Percentiles rank a stretch among this genome's conserved stretches.
phyloP scores from a whole-genome alignment of 176 grass and related monocot genomes.

The Avena insularis region DNA sequence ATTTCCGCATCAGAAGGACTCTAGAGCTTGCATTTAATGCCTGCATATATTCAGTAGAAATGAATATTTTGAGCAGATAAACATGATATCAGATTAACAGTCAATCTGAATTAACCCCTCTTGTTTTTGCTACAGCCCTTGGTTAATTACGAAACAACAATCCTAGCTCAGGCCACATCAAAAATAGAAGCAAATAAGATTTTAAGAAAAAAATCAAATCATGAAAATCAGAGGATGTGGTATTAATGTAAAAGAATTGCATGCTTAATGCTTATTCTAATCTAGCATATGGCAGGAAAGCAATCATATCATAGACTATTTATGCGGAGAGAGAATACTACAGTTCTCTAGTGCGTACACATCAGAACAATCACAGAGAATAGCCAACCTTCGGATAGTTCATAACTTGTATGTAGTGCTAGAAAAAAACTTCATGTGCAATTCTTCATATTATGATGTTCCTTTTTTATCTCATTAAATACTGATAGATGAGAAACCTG shows the following conservation, averaged over 20 bases:
- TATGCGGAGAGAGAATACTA: neutral
- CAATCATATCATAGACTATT: neutral
- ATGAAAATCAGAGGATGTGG: neutral
- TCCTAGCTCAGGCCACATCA: neutral
- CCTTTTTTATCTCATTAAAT: neutral
- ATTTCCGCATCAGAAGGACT: constrained; percentile 77
- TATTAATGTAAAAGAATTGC: neutral
- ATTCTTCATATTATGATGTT: neutral
- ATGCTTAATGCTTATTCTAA: neutral
- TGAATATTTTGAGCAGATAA: constrained; percentile 21
- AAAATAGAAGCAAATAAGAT: neutral
- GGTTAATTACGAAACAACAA: neutral
- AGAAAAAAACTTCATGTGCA: neutral
- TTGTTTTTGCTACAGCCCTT: neutral
- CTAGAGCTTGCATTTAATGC: constrained; percentile 92
- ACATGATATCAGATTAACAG: neutral
- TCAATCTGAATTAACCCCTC: neutral
- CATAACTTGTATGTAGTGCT: neutral
- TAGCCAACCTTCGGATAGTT: neutral
- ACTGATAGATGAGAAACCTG: neutral
- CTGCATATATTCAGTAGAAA: constrained; percentile 46
- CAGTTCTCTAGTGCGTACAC: neutral
- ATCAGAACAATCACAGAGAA: too few relatives aligned
- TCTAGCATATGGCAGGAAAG: constrained; percentile 5
- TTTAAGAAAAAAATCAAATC: neutral